Evolutionary conservation across 2,329 filamentous ascomycete genomes (phyloP), one percentile per base, ranked within the genome.

Genomic region (Cladorrhinum sp.): DNA sequence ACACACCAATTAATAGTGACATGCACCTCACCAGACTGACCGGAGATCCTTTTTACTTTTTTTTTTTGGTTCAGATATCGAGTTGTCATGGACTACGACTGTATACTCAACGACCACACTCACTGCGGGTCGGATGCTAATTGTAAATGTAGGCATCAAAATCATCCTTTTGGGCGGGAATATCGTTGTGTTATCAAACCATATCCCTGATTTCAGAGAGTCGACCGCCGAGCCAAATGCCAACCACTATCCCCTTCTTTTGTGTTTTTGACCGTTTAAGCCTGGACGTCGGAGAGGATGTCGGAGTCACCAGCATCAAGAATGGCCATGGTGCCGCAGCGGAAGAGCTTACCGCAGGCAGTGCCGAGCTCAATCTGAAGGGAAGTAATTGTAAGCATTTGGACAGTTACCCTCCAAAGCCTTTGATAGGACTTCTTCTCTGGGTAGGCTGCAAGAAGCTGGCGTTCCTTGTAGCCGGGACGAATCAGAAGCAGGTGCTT

Each of bases 291-390:
- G 80, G 83, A 88, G 73, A 99, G 86, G 80, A 99, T 99, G 81
- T 99, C 95, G 71, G 92, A 96, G 87, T 98, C 90, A 87, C 93
- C 95, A 77, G 93, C 92, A 81, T 99, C 95, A 70, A 98, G 83
- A 76, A 98, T 90, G 72, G 93, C 89, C 90, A 99, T 96, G 80
- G 93, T 96, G 70, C 91, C 93, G 88, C 68, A 70, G 45, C 66
- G 64, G 90, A 96, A 99, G 77, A 99, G 90, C 85, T 98, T 98
- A 85, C 95, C 95, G 83, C 93, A 97, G 72, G 92, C 93, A 76
- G 93, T 98, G 75, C 95, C 95, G 70, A 99, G 86, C 84, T 98
- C 95, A 77, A 98, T 97, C 93, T 98, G 78, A 62, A 61, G 65
- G 65, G 64, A 67, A 65, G 71, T 63, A 75, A 66, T 45, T 10